Evolutionary conservation across 805 yeast species (phyloP), one percentile per base, ranked within the genome.

Genomic region (Sugiyamaella floridensis): DNA sequence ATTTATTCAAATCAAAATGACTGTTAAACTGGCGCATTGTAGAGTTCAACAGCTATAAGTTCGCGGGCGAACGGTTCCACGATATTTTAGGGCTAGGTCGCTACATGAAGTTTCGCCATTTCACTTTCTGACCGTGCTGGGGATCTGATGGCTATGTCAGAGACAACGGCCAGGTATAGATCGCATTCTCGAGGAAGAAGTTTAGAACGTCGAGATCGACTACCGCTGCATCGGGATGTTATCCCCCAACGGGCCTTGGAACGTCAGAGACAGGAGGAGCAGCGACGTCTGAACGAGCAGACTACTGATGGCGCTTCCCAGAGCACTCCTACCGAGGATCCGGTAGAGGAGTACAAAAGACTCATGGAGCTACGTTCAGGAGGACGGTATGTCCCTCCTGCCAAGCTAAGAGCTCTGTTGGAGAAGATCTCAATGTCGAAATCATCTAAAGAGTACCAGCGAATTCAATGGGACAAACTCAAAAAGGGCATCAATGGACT

Each of bases 311-410:
- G 40, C n/a, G 40, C 48, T 34, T n/a, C 46, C 45, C 32, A 20
- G 28, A 42, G 32, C 26, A 8, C 37, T 3, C 12, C 41, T 8
- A 12, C 44, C 14, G 22, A 28, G 45, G 62, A 66, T 49, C 59
- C 69, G 2, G 65, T 61, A 40, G 68, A 67, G 34, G 75, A 74
- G 60, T 67, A 70, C 52, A 63, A 69, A 32, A 66, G 69, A 44
- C 63, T 76, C 12, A 55, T 69, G 59, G 70, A 66, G 47, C 63
- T 76, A 40, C 63, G 71, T 32, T 66, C 74, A 0, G 74, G 76
- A 12, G 82, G 82, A 1, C 67, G 71, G 22, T 78, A 79, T 58
- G 74, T 80, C 1, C 83, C 84, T 3, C 82, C 82, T 1, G 80
- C 79, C 0, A 75, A 71, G 58, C 68, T 80, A 14, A 67, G 71